Evolutionary conservation across 2,329 filamentous ascomycete species (phyloP).

Genomic region (Colletotrichum eremochloae): DNA sequence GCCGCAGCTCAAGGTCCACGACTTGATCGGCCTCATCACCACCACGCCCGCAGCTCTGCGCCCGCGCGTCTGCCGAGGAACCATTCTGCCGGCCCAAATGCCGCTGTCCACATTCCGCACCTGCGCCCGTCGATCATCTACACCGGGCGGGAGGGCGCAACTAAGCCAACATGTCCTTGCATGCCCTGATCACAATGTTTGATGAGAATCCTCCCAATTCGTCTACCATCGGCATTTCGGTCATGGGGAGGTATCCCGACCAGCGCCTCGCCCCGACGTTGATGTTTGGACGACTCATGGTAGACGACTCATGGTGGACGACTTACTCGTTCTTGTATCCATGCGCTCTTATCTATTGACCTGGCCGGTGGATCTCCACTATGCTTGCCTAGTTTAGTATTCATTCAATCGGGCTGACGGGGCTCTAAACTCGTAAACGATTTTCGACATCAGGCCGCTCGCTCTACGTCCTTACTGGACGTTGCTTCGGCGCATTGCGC

Average conservation of each 20-base stretch:
- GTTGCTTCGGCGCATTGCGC: constrained; percentile 25
- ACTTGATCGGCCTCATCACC: constrained; percentile 26
- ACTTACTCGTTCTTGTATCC: not conserved
- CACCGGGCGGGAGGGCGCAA: not conserved
- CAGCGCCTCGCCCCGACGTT: not conserved
- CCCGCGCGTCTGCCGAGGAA: constrained; percentile 34
- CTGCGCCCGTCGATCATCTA: constrained; percentile 8
- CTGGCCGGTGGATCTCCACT: not conserved
- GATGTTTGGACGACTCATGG: constrained; percentile 12
- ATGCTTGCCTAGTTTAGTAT: not conserved
- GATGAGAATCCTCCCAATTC: not conserved
- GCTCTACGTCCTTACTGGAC: constrained; percentile 19
- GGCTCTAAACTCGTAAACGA: not conserved
- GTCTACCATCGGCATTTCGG: not conserved
- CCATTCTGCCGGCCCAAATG: constrained; percentile 3
- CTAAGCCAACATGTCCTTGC: not conserved
- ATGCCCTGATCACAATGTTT: not conserved
- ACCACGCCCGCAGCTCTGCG: constrained; percentile 36
- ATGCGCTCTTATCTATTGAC: not conserved
- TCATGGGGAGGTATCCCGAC: not conserved
- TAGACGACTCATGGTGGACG: not conserved
- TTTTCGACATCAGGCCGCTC: not conserved
- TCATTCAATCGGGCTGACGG: not conserved
- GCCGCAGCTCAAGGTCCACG: constrained; percentile 8
- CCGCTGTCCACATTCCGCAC: constrained; percentile 16